Conservation (phyloP, 352 stramenopile species). For the Blastocystis sp. region DNA sequence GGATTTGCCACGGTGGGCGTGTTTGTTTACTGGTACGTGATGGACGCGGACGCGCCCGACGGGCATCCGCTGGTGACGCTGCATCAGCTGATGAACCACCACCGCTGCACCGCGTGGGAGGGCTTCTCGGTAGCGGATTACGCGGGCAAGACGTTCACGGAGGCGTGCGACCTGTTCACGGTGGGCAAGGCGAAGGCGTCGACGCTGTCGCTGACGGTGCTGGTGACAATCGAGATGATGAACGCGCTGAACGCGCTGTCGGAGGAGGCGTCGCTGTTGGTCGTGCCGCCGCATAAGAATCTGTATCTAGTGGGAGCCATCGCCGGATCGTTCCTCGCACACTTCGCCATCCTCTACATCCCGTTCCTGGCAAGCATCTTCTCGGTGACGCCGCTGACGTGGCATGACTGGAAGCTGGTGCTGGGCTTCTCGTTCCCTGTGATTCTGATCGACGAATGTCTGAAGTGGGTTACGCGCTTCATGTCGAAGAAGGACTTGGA, state of each 20-base stretch:
- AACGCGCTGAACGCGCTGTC: conserved; percentile 85
- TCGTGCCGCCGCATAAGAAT: conserved; percentile 81
- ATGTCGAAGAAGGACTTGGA: too few relatives aligned
- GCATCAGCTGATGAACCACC: background rate
- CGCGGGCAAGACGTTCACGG: background rate
- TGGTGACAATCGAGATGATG: conserved; percentile 87
- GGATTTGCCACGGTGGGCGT: conserved; percentile 78
- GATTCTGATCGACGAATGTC: conserved; percentile 80
- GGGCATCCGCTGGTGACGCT: background rate
- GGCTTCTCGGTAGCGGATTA: background rate
- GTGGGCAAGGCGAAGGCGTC: conserved; percentile 78
- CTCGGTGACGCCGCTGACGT: conserved; percentile 76
- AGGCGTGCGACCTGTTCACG: conserved; percentile 73
- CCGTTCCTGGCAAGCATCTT: conserved; percentile 81
- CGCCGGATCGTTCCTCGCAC: too few relatives aligned
- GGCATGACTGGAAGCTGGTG: conserved; percentile 81
- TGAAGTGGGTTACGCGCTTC: background rate
- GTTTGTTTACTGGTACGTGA: conserved; percentile 83
- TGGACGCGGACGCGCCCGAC: background rate
- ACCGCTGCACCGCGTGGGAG: background rate
- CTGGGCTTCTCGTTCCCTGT: conserved; percentile 79
- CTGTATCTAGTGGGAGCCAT: conserved; percentile 82
- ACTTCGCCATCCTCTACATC: conserved; percentile 84
- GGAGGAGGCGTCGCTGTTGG: conserved; percentile 78
- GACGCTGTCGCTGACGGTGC: conserved; percentile 80